These are phyloP conservation scores for Nigrospora sphaerica DNA, from an alignment of 2,329 filamentous ascomycete genomes.

Conservation along the genomic window DNA sequence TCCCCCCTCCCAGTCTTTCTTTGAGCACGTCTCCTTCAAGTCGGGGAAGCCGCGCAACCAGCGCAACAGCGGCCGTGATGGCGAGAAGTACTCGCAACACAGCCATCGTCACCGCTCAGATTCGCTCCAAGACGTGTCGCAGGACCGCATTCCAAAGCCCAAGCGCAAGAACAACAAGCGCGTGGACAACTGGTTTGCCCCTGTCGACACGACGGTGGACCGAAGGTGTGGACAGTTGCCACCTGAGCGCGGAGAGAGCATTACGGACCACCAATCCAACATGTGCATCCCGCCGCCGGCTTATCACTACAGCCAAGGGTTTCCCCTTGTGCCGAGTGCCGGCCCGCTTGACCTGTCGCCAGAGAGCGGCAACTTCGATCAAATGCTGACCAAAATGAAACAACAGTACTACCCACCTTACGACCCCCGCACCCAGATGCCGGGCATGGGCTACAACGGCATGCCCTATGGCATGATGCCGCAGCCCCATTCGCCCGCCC, in stretches of 20 bases:
- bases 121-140: slow-evolving; percentile 23
- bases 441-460: slow-evolving; percentile 24
- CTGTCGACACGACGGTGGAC: slow-evolving; percentile 7
- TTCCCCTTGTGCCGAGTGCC: neutral
- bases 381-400: slow-evolving; percentile 61
- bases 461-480: slow-evolving; percentile 17
- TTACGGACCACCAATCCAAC: neutral
- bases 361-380: slow-evolving; percentile 63
- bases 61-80: slow-evolving; percentile 34
- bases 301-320: neutral
- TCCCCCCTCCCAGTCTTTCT: slow-evolving; percentile 31
- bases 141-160: slow-evolving; percentile 27
- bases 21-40: slow-evolving; percentile 30
- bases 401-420: slow-evolving; percentile 56
- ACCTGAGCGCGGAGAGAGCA: slow-evolving; percentile 4
- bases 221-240: slow-evolving; percentile 3
- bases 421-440: slow-evolving; percentile 37
- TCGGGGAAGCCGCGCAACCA: slow-evolving; percentile 31
- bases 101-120: slow-evolving; percentile 21
- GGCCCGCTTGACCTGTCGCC: slow-evolving; percentile 52
- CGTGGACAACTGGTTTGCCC: slow-evolving; percentile 27
- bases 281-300: neutral
- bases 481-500: slow-evolving; percentile 36
- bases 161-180: slow-evolving; percentile 38
- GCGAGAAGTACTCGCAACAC: slow-evolving; percentile 36